Conservation (phyloP, 139 green algal species). For the Chlorella sp. region DNA sequence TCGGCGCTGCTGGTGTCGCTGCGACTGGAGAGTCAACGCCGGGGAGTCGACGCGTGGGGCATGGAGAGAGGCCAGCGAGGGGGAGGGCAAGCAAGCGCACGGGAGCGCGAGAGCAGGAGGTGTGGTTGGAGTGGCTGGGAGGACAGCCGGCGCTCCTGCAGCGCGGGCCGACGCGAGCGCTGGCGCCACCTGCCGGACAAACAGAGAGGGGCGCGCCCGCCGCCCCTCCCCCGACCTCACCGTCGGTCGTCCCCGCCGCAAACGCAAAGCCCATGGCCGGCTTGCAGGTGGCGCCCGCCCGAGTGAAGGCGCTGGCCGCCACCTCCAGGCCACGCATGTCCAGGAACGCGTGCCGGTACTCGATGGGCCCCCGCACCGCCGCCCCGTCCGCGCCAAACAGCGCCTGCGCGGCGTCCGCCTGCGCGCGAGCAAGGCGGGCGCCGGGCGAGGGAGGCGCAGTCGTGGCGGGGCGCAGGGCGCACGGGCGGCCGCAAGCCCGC, state of each 20-base stretch:
- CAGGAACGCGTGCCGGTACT: constrained; percentile 70
- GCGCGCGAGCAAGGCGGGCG: constrained; percentile 59
- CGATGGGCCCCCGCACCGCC: constrained; percentile 53
- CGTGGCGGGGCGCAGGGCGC: no score
- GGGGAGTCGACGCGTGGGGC: not conserved
- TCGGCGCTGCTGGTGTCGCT: no score
- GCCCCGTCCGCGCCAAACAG: not conserved
- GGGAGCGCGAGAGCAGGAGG: no score
- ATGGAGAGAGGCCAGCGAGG: not conserved
- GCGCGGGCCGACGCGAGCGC: no score
- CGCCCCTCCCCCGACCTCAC: constrained; percentile 21
- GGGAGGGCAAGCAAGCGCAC: no score
- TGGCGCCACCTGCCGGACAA: not conserved
- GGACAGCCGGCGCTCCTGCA: no score
- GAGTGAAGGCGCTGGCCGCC: constrained; percentile 32
- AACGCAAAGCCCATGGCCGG: constrained; percentile 86
- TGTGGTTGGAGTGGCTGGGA: no score
- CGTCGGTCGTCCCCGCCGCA: constrained; percentile 88
- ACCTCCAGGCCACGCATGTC: constrained; percentile 73
- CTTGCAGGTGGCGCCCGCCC: constrained; percentile 63
- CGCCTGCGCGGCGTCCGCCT: constrained; percentile 56
- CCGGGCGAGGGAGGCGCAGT: no score
- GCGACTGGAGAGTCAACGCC: no score
- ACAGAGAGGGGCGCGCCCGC: not conserved
- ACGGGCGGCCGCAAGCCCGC: no score